Evolutionary conservation across 257 asterid genomes (phyloP), one percentile per base, ranked within the genome.

Genomic region (Misopates orontium): DNA sequence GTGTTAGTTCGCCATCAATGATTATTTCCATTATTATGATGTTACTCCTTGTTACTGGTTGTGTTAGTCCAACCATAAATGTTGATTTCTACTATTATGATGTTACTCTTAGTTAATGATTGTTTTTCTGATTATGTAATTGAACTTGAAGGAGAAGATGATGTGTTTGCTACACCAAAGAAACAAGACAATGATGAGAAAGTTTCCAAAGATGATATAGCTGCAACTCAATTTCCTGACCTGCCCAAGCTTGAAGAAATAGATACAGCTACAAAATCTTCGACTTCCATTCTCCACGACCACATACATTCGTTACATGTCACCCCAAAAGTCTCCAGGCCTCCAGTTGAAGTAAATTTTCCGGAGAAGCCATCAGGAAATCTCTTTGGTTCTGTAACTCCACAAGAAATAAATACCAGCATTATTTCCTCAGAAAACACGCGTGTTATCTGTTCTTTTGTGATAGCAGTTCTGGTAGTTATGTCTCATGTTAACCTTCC

Each of bases 351-450:
- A 1, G 48, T 60, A 42, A 62, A 58, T 13, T 42, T 10, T 12
- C 72, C 74, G 3, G 53, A 50, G 45, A 79, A 63, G 58, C 57
- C 65, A 69, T 20, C 69, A 19, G 67, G 61, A 14, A 56, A 61
- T 42, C 71, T 64, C 53, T 39, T 72, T 0, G n/a, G 60, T 54
- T 64, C 77, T 61, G 68, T 87, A 63, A 62, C 87, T n/a, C 87
- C 73, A 11, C 82, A 81, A 72, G 85, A 79, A 18, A 75, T 87
- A 59, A 82, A 89, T 57, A 69, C 73, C 42, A 73, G 91, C 84
- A 82, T 89, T 21, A 12, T 75, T 48, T 63, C 91, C 20, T 76
- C 96, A 0, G 97, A 92, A 75, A 78, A 84, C 3, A 80, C 81
- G 15, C 76, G 96, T 21, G 80, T 75, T 10, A 61, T 80, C 49